Base-by-base conservation (phyloP, 306 rosid genomes). In the Crotalaria pallida region DNA sequence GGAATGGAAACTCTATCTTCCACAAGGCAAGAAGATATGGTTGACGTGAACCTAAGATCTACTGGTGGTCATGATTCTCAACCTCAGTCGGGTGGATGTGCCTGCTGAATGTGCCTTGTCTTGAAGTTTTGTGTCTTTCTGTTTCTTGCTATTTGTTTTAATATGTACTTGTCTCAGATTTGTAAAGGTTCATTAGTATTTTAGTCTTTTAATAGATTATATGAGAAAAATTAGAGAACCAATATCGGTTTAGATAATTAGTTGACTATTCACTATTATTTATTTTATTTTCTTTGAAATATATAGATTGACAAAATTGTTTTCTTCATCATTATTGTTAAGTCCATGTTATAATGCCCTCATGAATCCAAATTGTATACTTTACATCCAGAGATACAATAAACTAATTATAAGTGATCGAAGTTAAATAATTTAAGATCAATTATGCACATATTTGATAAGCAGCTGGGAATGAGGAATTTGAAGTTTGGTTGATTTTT, bases 1-100 rank as follows among this genome's bases (percentile, higher is more conserved):
- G 85, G 85, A 56, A 77, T 81, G 85, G 85, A 81, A 63, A 81
- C 77, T 21, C 61, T 77, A 34, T 81, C 85, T 38, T 77, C 85
- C 27, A 44, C 85, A 68, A 81, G 77, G 53, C 85, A 81, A 27
- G 85, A 81, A 61, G 82, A 81, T 57, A 77, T 81, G 85, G 85
- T 81, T 60, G 85, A 81, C 33, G 85, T 81, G 70, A 81, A 81
- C 74, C 69, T 77, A 23, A 81, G 55, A 73, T 81, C 85, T 62
- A 55, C 82, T 48, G 48, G 33, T 44, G 58, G 79, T 16, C 26
- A 13, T 23, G 53, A 81, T 11, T 61, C 85, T 58, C 82, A 81
- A 70, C 36, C 73, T 65, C 16, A 81, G 24, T 34, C 73, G 3
- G 79, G 77, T 8, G 85, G 85, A 67, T 81, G 85, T 71, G 66